Evolutionary conservation across 768 basidiomycete species (phyloP), one percentile per base, ranked within the genome.

Genomic region (Clitopilus hobsonii): DNA sequence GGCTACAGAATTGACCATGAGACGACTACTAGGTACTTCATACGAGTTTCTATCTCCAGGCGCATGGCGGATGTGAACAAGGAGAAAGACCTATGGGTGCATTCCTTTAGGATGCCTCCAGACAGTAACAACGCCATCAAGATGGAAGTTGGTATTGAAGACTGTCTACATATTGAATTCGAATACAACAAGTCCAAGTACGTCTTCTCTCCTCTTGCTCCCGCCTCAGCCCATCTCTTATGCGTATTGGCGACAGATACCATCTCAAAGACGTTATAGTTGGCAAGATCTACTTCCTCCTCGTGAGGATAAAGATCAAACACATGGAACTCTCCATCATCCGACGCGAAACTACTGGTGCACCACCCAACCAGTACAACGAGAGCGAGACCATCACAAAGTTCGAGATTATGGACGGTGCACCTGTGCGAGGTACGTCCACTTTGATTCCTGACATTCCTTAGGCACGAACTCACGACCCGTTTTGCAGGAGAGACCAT

Each of bases 101-200:
- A 99, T 69, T 96, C 91, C 3, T 99, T 89, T 77, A 89, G 95
- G 30, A 98, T 98, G 92, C 97, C 96, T 8, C 94, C 96, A 54
- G 97, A 98, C 70, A 91, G 85, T 65, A 98, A 97, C 70, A 98
- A 96, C 68, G 88, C 92, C 38, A 98, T 98, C 74, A 98, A 96
- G 79, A 98, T 99, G 97, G 97, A 98, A 73, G 97, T 98, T 30
- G 97, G 97, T 6, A 99, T 99, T 56, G 97, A 98, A 69, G 97
- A 98, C 66, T 98, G 97, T 69, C 71, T 98, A 63, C 96, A 98
- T 69, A 99, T 98, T 63, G 97, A 98, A 68, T 98, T 98, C 60
- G 97, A 98, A 74, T 98, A 99, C 74, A 98, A 99, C 79, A 98
- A 98, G 69, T 96, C 95, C 54, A 98, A 99, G 96, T 92, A 56